These are phyloP conservation scores for Amorphotheca resinae DNA, from an alignment of 495 filamentous ascomycete species.

Conservation along the genomic window DNA sequence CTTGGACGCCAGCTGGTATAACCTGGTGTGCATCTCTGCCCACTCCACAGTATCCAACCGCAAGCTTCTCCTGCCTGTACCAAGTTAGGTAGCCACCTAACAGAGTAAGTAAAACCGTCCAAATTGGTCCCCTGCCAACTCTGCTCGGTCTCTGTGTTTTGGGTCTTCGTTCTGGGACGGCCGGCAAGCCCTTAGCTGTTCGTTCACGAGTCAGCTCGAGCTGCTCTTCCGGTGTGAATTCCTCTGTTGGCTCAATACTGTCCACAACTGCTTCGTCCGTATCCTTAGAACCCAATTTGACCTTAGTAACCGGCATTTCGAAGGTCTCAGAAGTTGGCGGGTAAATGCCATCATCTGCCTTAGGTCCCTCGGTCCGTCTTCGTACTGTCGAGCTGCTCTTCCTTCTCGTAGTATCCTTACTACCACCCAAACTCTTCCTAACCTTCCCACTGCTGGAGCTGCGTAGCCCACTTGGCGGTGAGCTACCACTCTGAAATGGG, in stretches of 20 bases:
- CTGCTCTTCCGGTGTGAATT: conserved; percentile 87
- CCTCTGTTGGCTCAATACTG: conserved; percentile 52
- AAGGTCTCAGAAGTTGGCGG: conserved; percentile 32
- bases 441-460: conserved; percentile 3
- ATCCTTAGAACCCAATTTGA: conserved; percentile 8
- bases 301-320: conserved; percentile 24
- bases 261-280: conserved; percentile 24
- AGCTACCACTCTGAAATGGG: conserved; percentile 79
- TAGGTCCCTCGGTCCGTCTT: conserved; percentile 7
- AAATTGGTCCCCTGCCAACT: conserved; percentile 34
- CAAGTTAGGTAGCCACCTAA: conserved; percentile 62
- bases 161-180: conserved; percentile 19
- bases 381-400: conserved; percentile 10
- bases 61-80: conserved; percentile 89
- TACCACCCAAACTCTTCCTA: conserved; percentile 62
- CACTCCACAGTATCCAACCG: conserved; percentile 87
- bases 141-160: conserved; percentile 17
- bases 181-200: conserved; percentile 28
- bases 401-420: conserved; percentile 25
- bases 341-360: conserved; percentile 23
- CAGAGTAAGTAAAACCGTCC: conserved; percentile 51
- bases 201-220: conserved; percentile 57
- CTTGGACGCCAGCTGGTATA: conserved; percentile 31
- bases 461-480: conserved; percentile 15
- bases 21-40: conserved; percentile 44